Evolutionary conservation across 2,329 filamentous ascomycete genomes (phyloP).

Genomic region (Ascochyta fabae): DNA sequence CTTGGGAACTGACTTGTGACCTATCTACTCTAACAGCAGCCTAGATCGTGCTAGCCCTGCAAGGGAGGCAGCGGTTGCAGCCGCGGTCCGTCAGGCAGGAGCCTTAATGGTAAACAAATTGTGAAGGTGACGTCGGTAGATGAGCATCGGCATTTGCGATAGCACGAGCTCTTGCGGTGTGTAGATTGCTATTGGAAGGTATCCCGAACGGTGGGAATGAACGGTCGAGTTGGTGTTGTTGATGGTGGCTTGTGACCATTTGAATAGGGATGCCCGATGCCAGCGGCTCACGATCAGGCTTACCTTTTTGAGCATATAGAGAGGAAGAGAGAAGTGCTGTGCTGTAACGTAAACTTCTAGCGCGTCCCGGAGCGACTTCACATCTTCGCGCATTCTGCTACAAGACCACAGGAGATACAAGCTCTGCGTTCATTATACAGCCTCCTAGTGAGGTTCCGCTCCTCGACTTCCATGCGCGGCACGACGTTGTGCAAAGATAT

Average conservation of each 20-base stretch:
- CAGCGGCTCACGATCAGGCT: conserved; percentile 4
- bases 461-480: background rate
- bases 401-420: background rate
- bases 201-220: conserved; percentile 12
- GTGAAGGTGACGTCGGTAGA: conserved; percentile 14
- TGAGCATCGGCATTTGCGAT: conserved; percentile 1
- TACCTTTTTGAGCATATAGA: conserved; percentile 12
- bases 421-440: background rate
- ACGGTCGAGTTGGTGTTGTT: conserved; percentile 10
- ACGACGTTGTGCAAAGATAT: conserved; percentile 3
- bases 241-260: conserved; percentile 32
- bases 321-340: background rate
- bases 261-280: conserved; percentile 10
- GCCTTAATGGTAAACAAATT: background rate
- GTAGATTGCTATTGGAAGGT: conserved; percentile 20
- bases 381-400: background rate
- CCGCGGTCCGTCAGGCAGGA: background rate
- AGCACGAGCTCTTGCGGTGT: conserved; percentile 11
- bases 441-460: background rate
- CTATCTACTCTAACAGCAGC: background rate
- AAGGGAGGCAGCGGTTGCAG: conserved; percentile 5
- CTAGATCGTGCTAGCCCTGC: conserved; percentile 6
- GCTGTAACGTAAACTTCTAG: conserved; percentile 4
- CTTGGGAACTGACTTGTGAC: background rate
- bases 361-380: background rate